These are phyloP conservation scores for Coniochaeta sp. DNA, from an alignment of 2,329 filamentous ascomycete species.

Conservation along the genomic window DNA sequence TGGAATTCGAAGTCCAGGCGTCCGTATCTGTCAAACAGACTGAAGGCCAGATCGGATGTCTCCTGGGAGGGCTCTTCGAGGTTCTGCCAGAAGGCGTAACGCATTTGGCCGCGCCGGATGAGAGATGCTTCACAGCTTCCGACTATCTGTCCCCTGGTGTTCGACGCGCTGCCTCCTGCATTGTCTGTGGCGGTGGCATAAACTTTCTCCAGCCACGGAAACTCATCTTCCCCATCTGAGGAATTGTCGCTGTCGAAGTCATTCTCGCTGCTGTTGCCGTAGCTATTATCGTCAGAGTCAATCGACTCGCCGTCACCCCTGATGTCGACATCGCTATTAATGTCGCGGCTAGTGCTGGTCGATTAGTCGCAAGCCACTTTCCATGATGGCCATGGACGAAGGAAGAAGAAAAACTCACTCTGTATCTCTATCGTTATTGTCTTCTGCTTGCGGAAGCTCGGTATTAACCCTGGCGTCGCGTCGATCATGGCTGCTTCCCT, in stretches of 20 bases:
- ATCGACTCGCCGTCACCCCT: background rate
- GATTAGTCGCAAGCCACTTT: background rate
- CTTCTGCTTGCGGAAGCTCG: background rate
- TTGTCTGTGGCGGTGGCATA: background rate
- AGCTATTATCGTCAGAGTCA: background rate
- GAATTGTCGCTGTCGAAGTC: background rate
- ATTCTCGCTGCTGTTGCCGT: background rate
- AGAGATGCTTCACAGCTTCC: slow-evolving; percentile 5
- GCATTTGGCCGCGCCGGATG: slow-evolving; percentile 5
- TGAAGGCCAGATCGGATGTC: slow-evolving; percentile 19
- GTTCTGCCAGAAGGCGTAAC: slow-evolving; percentile 18
- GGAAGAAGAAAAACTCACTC: background rate
- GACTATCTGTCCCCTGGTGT: background rate
- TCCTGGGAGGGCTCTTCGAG: slow-evolving; percentile 18
- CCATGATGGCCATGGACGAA: background rate
- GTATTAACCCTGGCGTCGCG: background rate
- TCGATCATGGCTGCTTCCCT: too few species aligned
- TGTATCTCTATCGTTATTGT: background rate
- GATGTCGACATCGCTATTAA: background rate
- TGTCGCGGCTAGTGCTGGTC: background rate
- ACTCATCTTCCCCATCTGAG: background rate
- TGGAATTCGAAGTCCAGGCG: slow-evolving; percentile 23
- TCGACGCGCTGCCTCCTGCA: background rate
- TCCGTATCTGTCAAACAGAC: slow-evolving; percentile 29
- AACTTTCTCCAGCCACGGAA: background rate